Evolutionary conservation across 2,329 filamentous ascomycete genomes (phyloP), one percentile per base, ranked within the genome.

Genomic region (Cytospora paraplurivora): DNA sequence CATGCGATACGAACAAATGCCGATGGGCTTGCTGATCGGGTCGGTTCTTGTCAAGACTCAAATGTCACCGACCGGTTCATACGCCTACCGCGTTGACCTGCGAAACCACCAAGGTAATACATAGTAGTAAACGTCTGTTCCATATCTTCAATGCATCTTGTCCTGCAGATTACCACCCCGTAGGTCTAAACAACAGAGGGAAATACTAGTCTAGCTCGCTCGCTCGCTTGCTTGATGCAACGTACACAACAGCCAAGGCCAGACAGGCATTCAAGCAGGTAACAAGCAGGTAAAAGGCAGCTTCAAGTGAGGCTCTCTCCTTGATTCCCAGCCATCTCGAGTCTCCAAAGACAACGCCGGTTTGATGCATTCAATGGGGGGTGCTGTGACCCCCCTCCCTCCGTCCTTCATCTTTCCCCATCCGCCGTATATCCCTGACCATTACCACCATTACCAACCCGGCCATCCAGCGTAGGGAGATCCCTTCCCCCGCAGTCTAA

Each of bases 141-240:
- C 7, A 5, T 47, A n/a, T 19, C 44, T 47, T 47, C n/a, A 21
- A 21, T 19, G n/a, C 44, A 47, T 17, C 44, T 21, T 47, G 44
- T 38, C 33, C 19, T n/a, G 19, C 52, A 59, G 35, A 35, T 19
- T 49, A 55, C 34, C 33, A 19, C 41, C 37, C 19, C 34, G 47
- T 44, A 50, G n/a, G 38, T 15, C 34, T 55, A 56, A 32, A 62
- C 27, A 50, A 47, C 44, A 47, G 44, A 54, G 51, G 32, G 37
- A 60, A 33, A 52, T 51, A 41, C 38, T 54, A n/a, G n/a, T n/a
- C n/a, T n/a, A n/a, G 19, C 44, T 38, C 35, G 51, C 58, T 60
- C 58, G 57, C 56, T 58, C 56, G 47, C 57, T 61, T 37, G 27
- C 51, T 55, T 34, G 19, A 34, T 57, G 27, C 21, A 34, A 61